Conservation (phyloP, 2,329 filamentous ascomycete genomes). For the Aspergillus sp. region DNA sequence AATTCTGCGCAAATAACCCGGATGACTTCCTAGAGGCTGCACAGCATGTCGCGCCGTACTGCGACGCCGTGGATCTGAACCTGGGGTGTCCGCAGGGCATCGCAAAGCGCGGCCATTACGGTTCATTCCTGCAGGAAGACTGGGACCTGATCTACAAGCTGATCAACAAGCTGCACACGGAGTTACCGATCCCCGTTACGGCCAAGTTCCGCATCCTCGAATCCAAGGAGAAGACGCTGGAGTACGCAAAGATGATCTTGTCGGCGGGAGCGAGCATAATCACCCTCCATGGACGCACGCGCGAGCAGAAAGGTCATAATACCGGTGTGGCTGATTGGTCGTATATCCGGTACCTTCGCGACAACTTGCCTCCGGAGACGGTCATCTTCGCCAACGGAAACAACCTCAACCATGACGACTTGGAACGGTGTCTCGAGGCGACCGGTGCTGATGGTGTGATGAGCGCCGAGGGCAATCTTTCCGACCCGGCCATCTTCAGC, state of each 20-base stretch:
- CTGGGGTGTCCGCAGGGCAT: slow-evolving; percentile 96
- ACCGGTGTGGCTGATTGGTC: slow-evolving; percentile 92
- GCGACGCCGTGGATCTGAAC: slow-evolving; percentile 94
- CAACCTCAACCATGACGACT: slow-evolving; percentile 74
- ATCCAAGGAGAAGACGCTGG: slow-evolving; percentile 78
- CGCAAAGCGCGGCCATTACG: slow-evolving; percentile 84
- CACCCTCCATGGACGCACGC: slow-evolving; percentile 81
- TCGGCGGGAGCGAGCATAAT: slow-evolving; percentile 87
- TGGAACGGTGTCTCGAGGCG: slow-evolving; percentile 71
- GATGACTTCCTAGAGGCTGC: slow-evolving; percentile 62
- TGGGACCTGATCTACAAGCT: slow-evolving; percentile 78
- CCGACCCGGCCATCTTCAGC: slow-evolving; percentile 84
- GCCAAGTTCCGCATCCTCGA: slow-evolving; percentile 93
- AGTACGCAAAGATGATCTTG: slow-evolving; percentile 84
- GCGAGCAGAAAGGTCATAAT: slow-evolving; percentile 94
- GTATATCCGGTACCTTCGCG: slow-evolving; percentile 76
- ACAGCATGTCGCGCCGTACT: slow-evolving; percentile 74
- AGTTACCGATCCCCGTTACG: slow-evolving; percentile 80
- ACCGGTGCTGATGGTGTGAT: slow-evolving; percentile 92
- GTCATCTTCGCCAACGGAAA: slow-evolving; percentile 98
- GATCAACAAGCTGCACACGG: slow-evolving; percentile 75
- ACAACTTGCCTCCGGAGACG: slow-evolving; percentile 78
- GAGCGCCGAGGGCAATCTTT: slow-evolving; percentile 93
- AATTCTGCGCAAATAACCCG: slow-evolving; percentile 70
- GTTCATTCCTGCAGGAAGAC: slow-evolving; percentile 92